Conservation (phyloP, 257 asterid species). For the Nicotiana sylvestris region DNA sequence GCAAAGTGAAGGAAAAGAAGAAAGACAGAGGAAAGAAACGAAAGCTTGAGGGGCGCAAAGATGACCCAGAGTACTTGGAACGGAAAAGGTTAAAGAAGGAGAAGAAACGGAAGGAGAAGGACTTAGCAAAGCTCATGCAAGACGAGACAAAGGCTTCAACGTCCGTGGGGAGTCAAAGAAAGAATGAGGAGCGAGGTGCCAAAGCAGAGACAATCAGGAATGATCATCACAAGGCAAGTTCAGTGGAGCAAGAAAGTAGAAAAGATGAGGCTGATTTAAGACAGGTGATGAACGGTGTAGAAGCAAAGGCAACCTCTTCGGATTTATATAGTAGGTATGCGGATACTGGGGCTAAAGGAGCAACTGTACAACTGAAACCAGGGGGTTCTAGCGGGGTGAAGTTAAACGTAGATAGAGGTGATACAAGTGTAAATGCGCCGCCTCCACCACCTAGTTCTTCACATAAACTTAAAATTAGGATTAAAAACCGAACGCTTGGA, state of each 20-base stretch:
- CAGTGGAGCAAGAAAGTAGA: constrained; percentile 14
- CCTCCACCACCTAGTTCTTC: constrained; percentile 38
- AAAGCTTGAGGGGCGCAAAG: constrained; percentile 34
- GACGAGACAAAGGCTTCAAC: constrained; percentile 34
- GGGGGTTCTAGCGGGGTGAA: constrained; percentile 35
- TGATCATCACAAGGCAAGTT: constrained; percentile 22
- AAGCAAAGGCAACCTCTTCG: constrained; percentile 20
- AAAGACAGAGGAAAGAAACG: constrained; percentile 55
- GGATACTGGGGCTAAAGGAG: constrained; percentile 19
- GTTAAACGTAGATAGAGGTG: constrained; percentile 33
- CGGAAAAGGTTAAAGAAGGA: constrained; percentile 68
- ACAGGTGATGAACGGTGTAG: constrained; percentile 20
- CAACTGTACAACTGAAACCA: constrained; percentile 19
- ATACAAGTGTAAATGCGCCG: constrained; percentile 29
- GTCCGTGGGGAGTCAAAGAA: constrained; percentile 6
- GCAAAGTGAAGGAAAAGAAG: constrained; percentile 30
- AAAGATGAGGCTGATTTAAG: constrained; percentile 21
- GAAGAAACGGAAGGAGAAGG: constrained; percentile 86
- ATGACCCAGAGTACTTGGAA: constrained; percentile 59
- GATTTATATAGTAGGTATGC: constrained; percentile 17
- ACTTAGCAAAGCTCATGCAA: constrained; percentile 56
- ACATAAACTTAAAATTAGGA: constrained; percentile 69
- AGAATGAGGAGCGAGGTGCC: not conserved
- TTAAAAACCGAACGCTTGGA: constrained; percentile 61
- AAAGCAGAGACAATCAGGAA: constrained; percentile 2